Evolutionary conservation across 331 rosid species (phyloP), one percentile per base, ranked within the genome.

Genomic region (Rosa hybrid): DNA sequence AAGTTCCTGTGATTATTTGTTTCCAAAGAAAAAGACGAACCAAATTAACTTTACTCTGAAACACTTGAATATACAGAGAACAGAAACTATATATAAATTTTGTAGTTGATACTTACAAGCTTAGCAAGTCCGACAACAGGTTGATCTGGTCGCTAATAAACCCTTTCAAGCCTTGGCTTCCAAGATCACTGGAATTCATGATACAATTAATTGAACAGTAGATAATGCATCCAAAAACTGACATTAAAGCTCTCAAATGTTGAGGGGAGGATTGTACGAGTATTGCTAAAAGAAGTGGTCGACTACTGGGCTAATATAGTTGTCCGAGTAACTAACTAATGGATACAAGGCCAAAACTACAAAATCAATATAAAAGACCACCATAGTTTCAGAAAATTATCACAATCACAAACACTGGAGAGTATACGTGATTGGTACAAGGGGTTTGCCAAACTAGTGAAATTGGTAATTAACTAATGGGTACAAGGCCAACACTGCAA

Each of bases 81-180:
- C 59, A 68, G n/a, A 27, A 57, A 48, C 45, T 41, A n/a, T n/a
- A 71, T 18, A 50, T 16, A 23, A 79, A 75, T 34, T 62, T 44
- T 80, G 87, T 51, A 59, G 69, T 9, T 79, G 95, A 88, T 93
- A 90, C 99, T 93, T 90, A 96, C 99, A 96, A 88, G 94, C 94
- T 96, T 85, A 89, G 92, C 94, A 96, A 89, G 90, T 96, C 91
- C 60, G 94, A 67, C 97, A 96, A 87, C 74, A 87, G 92, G 86
- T 87, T 84, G 84, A 93, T 96, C 84, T 88, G 88, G 76, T 89
- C 96, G 77, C 91, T 90, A 79, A 65, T 13, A 14, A 34, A 34
- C 39, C 39, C 39, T 34, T 34, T 34, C 39, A 3, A 34, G 39
- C 39, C 39, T 34, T 34, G 0, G 39, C 39, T 34, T 34, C 39